phyloP scores from a whole-genome alignment of 768 basidiomycete species.

The Kwoniella sp. region DNA sequence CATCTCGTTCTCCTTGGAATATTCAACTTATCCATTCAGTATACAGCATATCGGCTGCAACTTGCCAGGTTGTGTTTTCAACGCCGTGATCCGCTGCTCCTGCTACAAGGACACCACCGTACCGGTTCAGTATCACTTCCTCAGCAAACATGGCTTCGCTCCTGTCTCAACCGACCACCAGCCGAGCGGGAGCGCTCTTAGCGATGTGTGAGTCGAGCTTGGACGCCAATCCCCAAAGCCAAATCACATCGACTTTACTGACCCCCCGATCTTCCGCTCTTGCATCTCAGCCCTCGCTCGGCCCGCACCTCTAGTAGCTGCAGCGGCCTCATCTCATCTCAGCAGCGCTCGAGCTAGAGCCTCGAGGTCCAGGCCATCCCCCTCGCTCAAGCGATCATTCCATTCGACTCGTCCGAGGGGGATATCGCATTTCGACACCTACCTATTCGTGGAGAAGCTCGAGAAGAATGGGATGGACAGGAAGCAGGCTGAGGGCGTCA shows the following conservation, averaged over 20 bases:
- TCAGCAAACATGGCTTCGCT: constrained; percentile 19
- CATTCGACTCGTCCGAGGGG: constrained; percentile 7
- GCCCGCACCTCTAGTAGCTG: constrained; percentile 5
- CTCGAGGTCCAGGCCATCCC: neutral
- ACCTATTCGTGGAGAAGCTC: constrained; percentile 87
- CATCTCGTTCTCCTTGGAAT: no score
- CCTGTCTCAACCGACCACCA: constrained; percentile 34
- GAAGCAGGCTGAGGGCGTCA: constrained; percentile 92
- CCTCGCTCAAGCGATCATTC: constrained; percentile 17
- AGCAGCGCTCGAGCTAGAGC: neutral
- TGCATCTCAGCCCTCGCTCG: constrained; percentile 20
- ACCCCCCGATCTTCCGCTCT: neutral
- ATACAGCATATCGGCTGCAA: no score
- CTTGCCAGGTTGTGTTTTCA: no score
- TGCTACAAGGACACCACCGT: no score
- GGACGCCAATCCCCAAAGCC: neutral
- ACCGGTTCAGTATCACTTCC: no score
- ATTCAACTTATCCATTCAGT: no score
- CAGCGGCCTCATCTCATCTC: neutral
- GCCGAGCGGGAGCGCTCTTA: constrained; percentile 38
- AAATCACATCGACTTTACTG: no score
- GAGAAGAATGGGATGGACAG: constrained; percentile 86
- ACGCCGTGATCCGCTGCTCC: no score
- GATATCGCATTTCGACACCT: constrained; percentile 83
- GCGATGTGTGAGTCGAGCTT: constrained; percentile 28